Conservation (phyloP, 805 yeast genomes). For the Candida xyloterini region DNA sequence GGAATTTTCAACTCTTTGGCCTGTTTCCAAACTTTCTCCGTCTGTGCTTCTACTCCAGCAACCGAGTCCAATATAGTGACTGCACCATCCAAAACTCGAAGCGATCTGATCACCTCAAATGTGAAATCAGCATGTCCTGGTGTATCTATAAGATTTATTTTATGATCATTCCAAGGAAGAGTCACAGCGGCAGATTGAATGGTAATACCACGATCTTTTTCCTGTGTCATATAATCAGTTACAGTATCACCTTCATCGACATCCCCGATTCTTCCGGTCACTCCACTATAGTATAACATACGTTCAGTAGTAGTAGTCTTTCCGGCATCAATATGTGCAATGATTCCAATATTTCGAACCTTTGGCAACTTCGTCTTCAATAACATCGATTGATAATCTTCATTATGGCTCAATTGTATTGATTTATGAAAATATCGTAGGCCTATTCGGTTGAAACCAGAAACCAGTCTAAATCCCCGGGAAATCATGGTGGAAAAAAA, state of each 20-base stretch:
- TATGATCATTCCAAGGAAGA: constrained; percentile 70
- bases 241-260: constrained; percentile 97
- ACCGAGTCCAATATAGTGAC: constrained; percentile 92
- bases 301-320: constrained; percentile 97
- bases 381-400: constrained; percentile 16
- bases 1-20: constrained; percentile 70
- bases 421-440: constrained; percentile 3
- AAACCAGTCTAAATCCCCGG: background rate
- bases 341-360: constrained; percentile 87
- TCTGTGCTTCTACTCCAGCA: constrained; percentile 98
- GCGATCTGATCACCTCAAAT: constrained; percentile 86
- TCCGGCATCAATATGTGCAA: constrained; percentile 99
- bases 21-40: constrained; percentile 95
- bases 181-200: constrained; percentile 96
- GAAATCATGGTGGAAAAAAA: constrained; percentile 4
- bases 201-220: constrained; percentile 89
- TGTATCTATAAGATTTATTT: constrained; percentile 87
- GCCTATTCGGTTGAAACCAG: background rate
- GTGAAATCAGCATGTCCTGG: constrained; percentile 99
- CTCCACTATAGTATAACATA: constrained; percentile 86
- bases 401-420: background rate
- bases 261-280: constrained; percentile 76
- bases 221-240: constrained; percentile 88
- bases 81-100: constrained; percentile 91
- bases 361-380: constrained; percentile 28